Percentiles rank a stretch among this genome's conserved stretches.
Evolutionary conservation across 495 filamentous ascomycete genomes (phyloP).

Genomic region (Lasiosphaeris hirsuta): DNA sequence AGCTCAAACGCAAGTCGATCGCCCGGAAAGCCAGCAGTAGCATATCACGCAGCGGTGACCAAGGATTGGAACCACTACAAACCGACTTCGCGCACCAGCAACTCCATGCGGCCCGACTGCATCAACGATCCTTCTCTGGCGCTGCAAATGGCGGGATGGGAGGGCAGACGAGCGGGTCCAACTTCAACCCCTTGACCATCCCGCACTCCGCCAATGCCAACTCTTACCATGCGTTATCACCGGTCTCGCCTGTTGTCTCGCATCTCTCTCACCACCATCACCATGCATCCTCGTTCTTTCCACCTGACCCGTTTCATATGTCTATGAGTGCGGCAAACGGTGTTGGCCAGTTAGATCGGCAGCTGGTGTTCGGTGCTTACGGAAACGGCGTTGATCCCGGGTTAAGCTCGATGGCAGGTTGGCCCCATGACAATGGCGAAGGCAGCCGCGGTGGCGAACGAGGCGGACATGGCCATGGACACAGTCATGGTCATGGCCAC

Average conservation of each 20-base stretch:
- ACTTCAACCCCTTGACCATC: constrained; percentile 40
- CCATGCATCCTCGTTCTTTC: constrained; percentile 42
- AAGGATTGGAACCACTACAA: constrained; percentile 40
- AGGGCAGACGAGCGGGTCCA: constrained; percentile 37
- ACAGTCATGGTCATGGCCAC: constrained; percentile 3
- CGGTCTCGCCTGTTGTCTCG: constrained; percentile 43
- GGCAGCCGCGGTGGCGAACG: constrained; percentile 10
- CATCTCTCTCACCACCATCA: constrained; percentile 34
- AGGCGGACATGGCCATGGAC: constrained; percentile 10
- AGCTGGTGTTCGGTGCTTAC: constrained; percentile 76
- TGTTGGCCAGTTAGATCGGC: constrained; percentile 65
- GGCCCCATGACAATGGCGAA: constrained; percentile 19
- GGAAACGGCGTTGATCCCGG: constrained; percentile 35
- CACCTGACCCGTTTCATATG: constrained; percentile 41
- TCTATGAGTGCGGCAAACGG: constrained; percentile 34
- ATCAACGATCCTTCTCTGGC: constrained; percentile 40
- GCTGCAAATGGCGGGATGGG: constrained; percentile 20
- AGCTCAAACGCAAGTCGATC: constrained; percentile 44
- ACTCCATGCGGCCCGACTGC: constrained; percentile 33
- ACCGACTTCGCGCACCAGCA: constrained; percentile 37
- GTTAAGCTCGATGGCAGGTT: constrained; percentile 18
- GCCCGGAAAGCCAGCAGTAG: constrained; percentile 41
- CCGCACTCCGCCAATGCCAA: constrained; percentile 33
- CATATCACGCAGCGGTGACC: constrained; percentile 34
- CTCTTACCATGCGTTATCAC: constrained; percentile 44